phyloP scores from a whole-genome alignment of 2,329 filamentous ascomycete genomes.

The Talaromyces verruculosus region DNA sequence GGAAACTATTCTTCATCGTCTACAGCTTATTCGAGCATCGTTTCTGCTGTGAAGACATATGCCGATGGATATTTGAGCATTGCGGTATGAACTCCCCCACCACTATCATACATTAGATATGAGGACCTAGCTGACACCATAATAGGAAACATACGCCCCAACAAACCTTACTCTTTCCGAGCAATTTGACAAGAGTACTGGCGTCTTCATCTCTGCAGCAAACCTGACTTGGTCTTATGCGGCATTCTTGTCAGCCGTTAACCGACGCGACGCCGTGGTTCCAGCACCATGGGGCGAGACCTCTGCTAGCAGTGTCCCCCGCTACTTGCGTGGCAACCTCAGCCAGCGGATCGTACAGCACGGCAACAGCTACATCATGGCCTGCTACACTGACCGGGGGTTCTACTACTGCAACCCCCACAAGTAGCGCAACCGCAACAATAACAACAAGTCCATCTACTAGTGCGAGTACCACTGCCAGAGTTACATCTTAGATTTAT shows the following conservation, averaged over 20 bases:
- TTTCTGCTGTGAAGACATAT: slow-evolving; percentile 63
- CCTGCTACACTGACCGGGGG: slow-evolving; percentile 28
- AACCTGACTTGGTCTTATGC: slow-evolving; percentile 50
- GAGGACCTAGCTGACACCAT: background rate
- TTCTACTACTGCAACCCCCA: slow-evolving; percentile 17
- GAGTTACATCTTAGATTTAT: background rate
- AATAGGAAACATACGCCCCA: slow-evolving; percentile 30
- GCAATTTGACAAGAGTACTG: slow-evolving; percentile 41
- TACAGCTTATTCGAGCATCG: slow-evolving; percentile 55
- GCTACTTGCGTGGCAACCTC: slow-evolving; percentile 32
- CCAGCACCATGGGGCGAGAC: slow-evolving; percentile 38
- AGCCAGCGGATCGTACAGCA: slow-evolving; percentile 36
- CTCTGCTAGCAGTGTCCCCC: slow-evolving; percentile 35
- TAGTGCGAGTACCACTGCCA: background rate
- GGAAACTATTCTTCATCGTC: slow-evolving; percentile 66
- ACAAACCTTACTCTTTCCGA: slow-evolving; percentile 41
- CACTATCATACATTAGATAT: background rate
- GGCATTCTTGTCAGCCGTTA: slow-evolving; percentile 40
- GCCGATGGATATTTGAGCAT: slow-evolving; percentile 57
- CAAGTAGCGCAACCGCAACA: background rate
- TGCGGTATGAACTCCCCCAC: slow-evolving; percentile 27
- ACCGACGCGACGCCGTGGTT: slow-evolving; percentile 34
- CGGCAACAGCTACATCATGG: slow-evolving; percentile 36
- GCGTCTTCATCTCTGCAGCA: slow-evolving; percentile 38
- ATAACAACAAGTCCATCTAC: background rate